Conservation (phyloP, 2,329 filamentous ascomycete genomes). For the Epichloe uncinata region DNA sequence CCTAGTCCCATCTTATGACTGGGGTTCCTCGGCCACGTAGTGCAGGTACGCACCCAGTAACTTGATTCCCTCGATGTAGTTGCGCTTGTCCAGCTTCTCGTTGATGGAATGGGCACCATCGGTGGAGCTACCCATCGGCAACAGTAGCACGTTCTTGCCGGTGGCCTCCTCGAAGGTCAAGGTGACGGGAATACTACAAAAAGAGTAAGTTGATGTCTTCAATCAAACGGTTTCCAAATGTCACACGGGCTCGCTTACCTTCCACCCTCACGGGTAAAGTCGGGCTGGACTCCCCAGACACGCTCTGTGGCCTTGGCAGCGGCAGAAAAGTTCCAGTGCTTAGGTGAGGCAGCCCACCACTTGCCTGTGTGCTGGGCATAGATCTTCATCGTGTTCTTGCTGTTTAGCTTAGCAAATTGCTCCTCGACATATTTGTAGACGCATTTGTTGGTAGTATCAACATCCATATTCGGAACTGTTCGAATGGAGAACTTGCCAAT, state of each 20-base stretch:
- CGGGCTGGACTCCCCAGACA: slow-evolving; percentile 85
- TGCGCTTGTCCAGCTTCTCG: slow-evolving; percentile 91
- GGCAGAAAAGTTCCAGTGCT: slow-evolving; percentile 97
- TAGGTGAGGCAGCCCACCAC: slow-evolving; percentile 96
- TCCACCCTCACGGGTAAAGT: slow-evolving; percentile 92
- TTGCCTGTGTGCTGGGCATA: slow-evolving; percentile 82
- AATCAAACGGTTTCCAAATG: neutral
- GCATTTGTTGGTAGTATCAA: slow-evolving; percentile 70
- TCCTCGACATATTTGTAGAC: slow-evolving; percentile 76
- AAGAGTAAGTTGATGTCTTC: neutral
- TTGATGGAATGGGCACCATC: slow-evolving; percentile 97
- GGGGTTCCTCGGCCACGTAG: slow-evolving; percentile 85
- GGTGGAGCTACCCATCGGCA: slow-evolving; percentile 95
- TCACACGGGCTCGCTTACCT: slow-evolving; percentile 37
- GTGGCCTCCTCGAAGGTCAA: slow-evolving; percentile 95
- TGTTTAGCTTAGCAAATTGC: slow-evolving; percentile 72
- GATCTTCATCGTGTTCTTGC: slow-evolving; percentile 83
- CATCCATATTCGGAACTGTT: slow-evolving; percentile 95
- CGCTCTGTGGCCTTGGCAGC: slow-evolving; percentile 92
- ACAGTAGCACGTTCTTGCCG: slow-evolving; percentile 88
- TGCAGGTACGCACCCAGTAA: slow-evolving; percentile 88
- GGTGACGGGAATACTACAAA: slow-evolving; percentile 76
- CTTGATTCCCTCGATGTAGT: slow-evolving; percentile 98
- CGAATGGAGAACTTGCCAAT: slow-evolving; percentile 97
- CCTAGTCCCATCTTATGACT: slow-evolving; percentile 13